Evolutionary conservation across 768 basidiomycete genomes (phyloP), one percentile per base, ranked within the genome.

Genomic region (Xerocomus brunneocitrinus): DNA sequence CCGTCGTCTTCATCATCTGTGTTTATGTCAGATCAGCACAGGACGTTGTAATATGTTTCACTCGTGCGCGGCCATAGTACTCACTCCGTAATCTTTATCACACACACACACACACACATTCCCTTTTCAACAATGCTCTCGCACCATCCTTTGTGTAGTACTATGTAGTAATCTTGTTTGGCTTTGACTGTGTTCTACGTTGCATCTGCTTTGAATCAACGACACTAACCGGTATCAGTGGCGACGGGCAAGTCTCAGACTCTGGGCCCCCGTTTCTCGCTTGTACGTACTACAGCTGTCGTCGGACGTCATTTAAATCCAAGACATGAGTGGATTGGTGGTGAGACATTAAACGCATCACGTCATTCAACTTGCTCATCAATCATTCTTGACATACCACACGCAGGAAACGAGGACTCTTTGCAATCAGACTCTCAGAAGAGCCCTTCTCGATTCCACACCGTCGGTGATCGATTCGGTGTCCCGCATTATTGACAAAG

Each of bases 281-380:
- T 8, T 44, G 50, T 44, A 44, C 41, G 41, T 43, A 34, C 40
- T 25, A 50, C 31, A 7, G 19, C 8, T 31, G 30, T 32, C 22
- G 19, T 39, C 14, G 5, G 2, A 14, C 39, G 16, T 10, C 14
- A 9, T 42, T n/a, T 27, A 10, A 24, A 50, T 52, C 49, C 39
- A 41, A 51, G 50, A 55, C 54, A 48, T 24, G 12, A 41, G 25
- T 28, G 34, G 25, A 19, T 25, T 13, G 13, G 25, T 34, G 28
- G 50, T 55, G 40, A 55, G 34, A 55, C 54, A 55, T 51, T 51
- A 44, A 51, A 36, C 25, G 16, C 25, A 10, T 27, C 42, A 50
- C 46, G 46, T 22, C 36, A 30, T 30, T 16, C 14, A 22, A 22
- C 10, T 24, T 40, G 19, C 9, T 40, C 41, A 42, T 42, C 25